Evolutionary conservation across 2,329 filamentous ascomycete species (phyloP).

Genomic region (Xylariaceae sp.): DNA sequence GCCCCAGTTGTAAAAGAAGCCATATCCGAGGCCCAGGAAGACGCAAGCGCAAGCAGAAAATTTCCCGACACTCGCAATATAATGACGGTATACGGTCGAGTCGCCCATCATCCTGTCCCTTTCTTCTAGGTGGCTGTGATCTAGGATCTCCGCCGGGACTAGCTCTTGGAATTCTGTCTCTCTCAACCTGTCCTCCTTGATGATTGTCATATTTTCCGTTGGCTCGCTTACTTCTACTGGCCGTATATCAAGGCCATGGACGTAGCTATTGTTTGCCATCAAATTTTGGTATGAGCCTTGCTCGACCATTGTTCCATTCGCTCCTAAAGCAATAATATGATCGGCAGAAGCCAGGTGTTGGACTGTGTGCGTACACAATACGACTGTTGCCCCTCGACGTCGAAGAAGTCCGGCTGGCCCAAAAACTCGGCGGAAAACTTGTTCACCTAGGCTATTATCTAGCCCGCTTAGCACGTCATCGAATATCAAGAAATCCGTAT

Average conservation of each 20-base stretch:
- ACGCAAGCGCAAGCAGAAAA: conserved; percentile 10
- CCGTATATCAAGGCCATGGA: conserved; percentile 26
- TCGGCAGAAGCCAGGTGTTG: conserved; percentile 45
- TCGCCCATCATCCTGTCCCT: conserved; percentile 12
- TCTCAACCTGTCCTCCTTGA: conserved; percentile 1
- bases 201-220: neutral
- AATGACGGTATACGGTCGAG: conserved; percentile 30
- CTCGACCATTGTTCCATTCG: conserved; percentile 45
- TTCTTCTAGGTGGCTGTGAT: neutral
- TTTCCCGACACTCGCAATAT: conserved; percentile 30
- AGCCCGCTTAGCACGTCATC: conserved; percentile 43
- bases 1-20: conserved; percentile 29
- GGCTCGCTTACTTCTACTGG: conserved; percentile 14
- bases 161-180: neutral
- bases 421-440: conserved; percentile 38
- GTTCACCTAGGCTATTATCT: conserved; percentile 39
- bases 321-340: conserved; percentile 50
- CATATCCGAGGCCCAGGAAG: conserved; percentile 14
- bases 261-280: conserved; percentile 31
- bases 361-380: conserved; percentile 46
- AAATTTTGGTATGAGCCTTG: conserved; percentile 46
- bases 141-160: neutral
- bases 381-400: conserved; percentile 27
- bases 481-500: conserved; percentile 36
- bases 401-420: conserved; percentile 32